Evolutionary conservation across 768 basidiomycete genomes (phyloP).

Genomic region (Psilocybe cyanescens): DNA sequence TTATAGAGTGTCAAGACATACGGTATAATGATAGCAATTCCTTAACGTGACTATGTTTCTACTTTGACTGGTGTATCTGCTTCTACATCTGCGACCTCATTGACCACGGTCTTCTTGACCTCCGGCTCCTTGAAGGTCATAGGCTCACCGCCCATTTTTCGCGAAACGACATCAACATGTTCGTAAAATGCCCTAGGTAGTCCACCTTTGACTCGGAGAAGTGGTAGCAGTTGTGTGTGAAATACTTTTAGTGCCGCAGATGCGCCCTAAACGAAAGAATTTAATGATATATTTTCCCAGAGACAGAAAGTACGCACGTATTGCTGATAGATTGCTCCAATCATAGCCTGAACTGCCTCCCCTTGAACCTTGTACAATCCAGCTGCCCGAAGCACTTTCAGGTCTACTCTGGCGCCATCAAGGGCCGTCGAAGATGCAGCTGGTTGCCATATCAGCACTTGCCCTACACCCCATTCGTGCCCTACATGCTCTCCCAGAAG

Average conservation of each 20-base stretch:
- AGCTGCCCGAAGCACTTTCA: constrained; percentile 42
- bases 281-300: constrained; percentile 1
- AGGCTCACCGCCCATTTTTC: constrained; percentile 52
- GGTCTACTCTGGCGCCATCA: constrained; percentile 32
- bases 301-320: constrained; percentile 53
- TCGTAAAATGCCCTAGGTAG: constrained; percentile 52
- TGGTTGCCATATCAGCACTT: constrained; percentile 75
- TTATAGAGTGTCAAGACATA: not conserved
- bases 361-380: constrained; percentile 83
- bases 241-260: constrained; percentile 52
- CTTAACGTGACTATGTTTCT: constrained; percentile 12
- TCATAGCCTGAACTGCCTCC: constrained; percentile 72
- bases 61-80: constrained; percentile 11
- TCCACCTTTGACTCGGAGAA: constrained; percentile 42
- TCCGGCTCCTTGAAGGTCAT: constrained; percentile 27
- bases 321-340: constrained; percentile 81
- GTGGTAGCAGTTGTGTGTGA: constrained; percentile 52
- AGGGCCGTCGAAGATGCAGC: constrained; percentile 43
- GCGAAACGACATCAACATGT: constrained; percentile 45
- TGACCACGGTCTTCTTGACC: not conserved
- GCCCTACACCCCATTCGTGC: constrained; percentile 73
- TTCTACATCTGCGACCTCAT: constrained; percentile 3
- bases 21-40: constrained; percentile 20
- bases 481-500: constrained; percentile 76
- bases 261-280: constrained; percentile 39